phyloP scores from a whole-genome alignment of 768 basidiomycete species.

The Termitomyces titanicus region DNA sequence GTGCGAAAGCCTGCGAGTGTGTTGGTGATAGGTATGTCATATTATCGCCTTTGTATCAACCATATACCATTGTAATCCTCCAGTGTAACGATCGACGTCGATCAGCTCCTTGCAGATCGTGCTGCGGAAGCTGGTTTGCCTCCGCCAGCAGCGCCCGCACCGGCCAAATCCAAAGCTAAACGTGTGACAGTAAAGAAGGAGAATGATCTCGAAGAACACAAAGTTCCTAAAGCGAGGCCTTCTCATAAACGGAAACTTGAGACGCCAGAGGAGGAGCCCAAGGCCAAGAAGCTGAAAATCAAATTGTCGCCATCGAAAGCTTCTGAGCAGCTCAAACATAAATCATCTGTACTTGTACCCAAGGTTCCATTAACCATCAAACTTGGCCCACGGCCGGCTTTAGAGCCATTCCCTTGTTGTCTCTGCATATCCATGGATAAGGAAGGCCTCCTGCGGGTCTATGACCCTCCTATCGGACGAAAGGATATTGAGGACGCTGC shows the following conservation, averaged over 20 bases:
- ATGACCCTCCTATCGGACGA: constrained; percentile 58
- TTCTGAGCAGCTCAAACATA: constrained; percentile 9
- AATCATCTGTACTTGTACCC: constrained; percentile 10
- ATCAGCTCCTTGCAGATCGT: constrained; percentile 72
- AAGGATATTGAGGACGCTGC: constrained; percentile 49
- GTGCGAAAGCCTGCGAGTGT: constrained; percentile 73
- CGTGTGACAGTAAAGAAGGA: constrained; percentile 20
- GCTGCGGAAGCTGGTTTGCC: constrained; percentile 39
- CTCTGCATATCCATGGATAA: constrained; percentile 54
- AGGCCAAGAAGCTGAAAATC: constrained; percentile 46
- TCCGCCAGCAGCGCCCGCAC: constrained; percentile 1
- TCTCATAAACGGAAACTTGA: constrained; percentile 39
- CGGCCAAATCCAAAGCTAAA: constrained; percentile 14
- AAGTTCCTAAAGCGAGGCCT: constrained; percentile 35
- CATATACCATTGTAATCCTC: background rate
- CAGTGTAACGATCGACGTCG: constrained; percentile 93
- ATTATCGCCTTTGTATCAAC: background rate
- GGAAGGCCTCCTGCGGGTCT: constrained; percentile 60
- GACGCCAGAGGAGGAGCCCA: constrained; percentile 30
- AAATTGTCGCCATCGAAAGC: constrained; percentile 29
- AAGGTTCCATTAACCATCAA: constrained; percentile 63
- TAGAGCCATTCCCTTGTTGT: constrained; percentile 63
- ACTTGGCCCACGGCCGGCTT: constrained; percentile 58
- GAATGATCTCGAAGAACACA: constrained; percentile 19
- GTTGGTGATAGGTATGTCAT: constrained; percentile 63